Base-by-base conservation (phyloP, 1,139 yeast genomes). In the Scheffersomyces quercinus region DNA sequence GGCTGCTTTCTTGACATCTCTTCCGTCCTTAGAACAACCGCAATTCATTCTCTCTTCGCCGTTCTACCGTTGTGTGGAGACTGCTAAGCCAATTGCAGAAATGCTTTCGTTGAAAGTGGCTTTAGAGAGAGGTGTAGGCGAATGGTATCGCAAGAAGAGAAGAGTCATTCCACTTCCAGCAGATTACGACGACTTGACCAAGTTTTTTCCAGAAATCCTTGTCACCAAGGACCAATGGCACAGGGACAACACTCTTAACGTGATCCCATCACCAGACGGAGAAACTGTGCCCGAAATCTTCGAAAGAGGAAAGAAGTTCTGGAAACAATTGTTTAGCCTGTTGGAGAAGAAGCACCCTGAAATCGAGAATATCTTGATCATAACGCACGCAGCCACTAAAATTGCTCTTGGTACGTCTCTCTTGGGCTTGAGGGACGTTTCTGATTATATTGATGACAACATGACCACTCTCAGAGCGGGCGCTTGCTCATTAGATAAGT, bases 1-100 rank as follows among this genome's bases (percentile, higher is more conserved):
- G 43, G 91, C 87, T 0, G 75, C 67, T 16, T 81, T 75, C 55
- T 49, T 81, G 13, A 46, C 53, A 2, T 49, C 64, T 1, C 58
- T 81, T 14, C 68, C 70, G 0, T 48, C 55, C 3, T 65, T 69
- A 4, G 78, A 81, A 20, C 74, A 70, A 42, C 88, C 91, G 1
- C 82, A 83, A 48, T 68, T 83, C 40, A 75, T 88, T 20, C 70
- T 86, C 53, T 70, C 85, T 1, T 88, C 97, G 2, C 98, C 98
- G 0, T 91, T 89, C 62, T 90, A 88, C 62, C 70, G 98, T 48
- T 93, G 98, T 62, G 72, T 91, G 12, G 91, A 93, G 61, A 90
- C 98, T 0, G 79, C 86, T 3, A 76, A 79, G 37, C 88, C 91
- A 2, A 68, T 83, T n/a, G 82, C 91, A 1, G 70, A 77, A 30